Evolutionary conservation across 768 basidiomycete species (phyloP).

Genomic region (Mycena belliarum): DNA sequence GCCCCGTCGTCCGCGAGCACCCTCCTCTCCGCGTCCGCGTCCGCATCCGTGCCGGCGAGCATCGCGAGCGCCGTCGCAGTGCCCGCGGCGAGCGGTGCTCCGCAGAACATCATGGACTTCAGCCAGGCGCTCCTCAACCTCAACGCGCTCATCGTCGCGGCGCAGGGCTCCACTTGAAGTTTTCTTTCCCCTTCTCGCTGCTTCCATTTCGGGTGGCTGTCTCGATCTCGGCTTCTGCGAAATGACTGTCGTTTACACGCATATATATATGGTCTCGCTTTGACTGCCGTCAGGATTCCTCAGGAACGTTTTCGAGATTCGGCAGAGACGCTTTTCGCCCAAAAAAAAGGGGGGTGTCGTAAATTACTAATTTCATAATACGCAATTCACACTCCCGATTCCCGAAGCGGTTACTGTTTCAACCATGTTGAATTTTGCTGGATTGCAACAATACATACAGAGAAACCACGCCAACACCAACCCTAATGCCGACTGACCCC

Average conservation of each 20-base stretch:
- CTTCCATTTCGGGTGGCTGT: too few relatives aligned
- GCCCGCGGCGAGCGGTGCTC: neutral
- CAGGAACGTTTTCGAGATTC: too few relatives aligned
- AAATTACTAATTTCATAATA: too few relatives aligned
- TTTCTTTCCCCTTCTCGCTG: too few relatives aligned
- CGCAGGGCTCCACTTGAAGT: neutral
- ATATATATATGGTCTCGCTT: too few relatives aligned
- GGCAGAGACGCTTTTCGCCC: too few relatives aligned
- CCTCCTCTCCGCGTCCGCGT: neutral
- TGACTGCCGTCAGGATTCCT: too few relatives aligned
- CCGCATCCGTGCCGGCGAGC: neutral
- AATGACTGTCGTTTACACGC: too few relatives aligned
- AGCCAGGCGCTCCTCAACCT: conserved; percentile 2
- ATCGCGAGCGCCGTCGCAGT: neutral
- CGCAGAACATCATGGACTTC: conserved; percentile 7
- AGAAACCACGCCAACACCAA: neutral
- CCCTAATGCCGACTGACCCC: conserved; percentile 23
- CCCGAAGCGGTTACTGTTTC: neutral
- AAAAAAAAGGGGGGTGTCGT: too few relatives aligned
- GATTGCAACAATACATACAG: neutral
- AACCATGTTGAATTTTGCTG: neutral
- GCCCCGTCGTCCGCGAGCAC: neutral
- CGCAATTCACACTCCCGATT: too few relatives aligned
- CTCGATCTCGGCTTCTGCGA: too few relatives aligned
- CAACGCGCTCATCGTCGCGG: neutral